Evolutionary conservation across 495 filamentous ascomycete genomes (phyloP).

Genomic region (Penicillium chermesinum): DNA sequence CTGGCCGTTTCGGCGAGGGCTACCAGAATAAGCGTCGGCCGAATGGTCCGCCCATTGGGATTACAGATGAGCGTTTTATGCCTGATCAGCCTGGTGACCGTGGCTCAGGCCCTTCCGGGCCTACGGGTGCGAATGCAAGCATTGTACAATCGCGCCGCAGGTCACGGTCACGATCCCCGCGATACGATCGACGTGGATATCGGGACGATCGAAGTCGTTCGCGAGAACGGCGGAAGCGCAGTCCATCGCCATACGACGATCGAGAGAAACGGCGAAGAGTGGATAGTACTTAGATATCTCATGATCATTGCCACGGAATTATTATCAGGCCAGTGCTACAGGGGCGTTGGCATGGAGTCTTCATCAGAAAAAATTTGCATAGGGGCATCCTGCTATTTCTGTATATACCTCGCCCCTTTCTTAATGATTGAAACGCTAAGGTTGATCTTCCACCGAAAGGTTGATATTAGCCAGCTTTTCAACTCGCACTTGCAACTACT

Average conservation of each 20-base stretch:
- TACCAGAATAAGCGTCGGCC: constrained; percentile 38
- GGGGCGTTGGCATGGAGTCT: constrained; percentile 24
- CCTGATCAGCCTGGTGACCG: constrained; percentile 50
- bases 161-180: constrained; percentile 32
- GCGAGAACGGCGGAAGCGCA: constrained; percentile 58
- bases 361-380: constrained; percentile 11
- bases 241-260: constrained; percentile 56
- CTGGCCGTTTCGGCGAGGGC: constrained; percentile 74
- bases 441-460: background rate
- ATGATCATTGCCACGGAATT: constrained; percentile 11
- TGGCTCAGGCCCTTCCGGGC: constrained; percentile 25
- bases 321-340: constrained; percentile 5
- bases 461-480: no score
- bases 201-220: constrained; percentile 34
- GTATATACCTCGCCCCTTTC: background rate
- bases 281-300: constrained; percentile 31
- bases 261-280: constrained; percentile 65
- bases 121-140: constrained; percentile 49
- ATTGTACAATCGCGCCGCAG: constrained; percentile 35
- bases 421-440: background rate
- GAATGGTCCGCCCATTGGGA: constrained; percentile 40
- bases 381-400: constrained; percentile 1
- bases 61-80: constrained; percentile 66
- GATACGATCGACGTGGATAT: constrained; percentile 22
- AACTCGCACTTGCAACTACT: no score